Evolutionary conservation across 345 rosid species (phyloP).

Genomic region (Eucalyptus polybractea): DNA sequence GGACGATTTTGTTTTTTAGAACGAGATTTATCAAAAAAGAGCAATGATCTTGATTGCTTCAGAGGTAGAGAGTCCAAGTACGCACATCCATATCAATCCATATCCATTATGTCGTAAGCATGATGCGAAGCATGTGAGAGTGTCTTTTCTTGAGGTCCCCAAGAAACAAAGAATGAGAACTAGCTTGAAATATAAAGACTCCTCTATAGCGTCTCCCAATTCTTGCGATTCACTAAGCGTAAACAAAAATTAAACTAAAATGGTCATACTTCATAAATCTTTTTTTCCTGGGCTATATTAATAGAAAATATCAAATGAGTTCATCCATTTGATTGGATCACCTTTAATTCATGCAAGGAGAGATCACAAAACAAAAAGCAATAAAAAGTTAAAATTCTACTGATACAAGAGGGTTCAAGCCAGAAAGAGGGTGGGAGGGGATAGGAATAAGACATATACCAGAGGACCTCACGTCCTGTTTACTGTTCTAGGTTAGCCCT

Average conservation of each 20-base stretch:
- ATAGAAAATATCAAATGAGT: background rate
- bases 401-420: background rate
- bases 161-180: background rate
- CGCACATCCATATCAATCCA: background rate
- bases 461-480: slow-evolving; percentile 57
- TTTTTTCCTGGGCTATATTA: background rate
- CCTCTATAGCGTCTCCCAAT: background rate
- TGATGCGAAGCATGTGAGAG: background rate
- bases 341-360: background rate
- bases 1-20: slow-evolving; percentile 74
- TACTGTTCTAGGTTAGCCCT: slow-evolving; percentile 62
- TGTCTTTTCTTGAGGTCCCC: background rate
- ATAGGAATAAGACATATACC: background rate
- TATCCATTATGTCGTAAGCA: background rate
- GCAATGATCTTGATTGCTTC: background rate
- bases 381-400: background rate
- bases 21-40: slow-evolving; percentile 48
- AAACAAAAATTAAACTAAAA: background rate
- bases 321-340: background rate
- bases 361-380: background rate
- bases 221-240: background rate
- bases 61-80: background rate
- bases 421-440: background rate
- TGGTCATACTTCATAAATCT: background rate
- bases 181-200: background rate